Base-by-base conservation (phyloP, 2,329 filamentous ascomycete species). In the Curvularia spicifera region DNA sequence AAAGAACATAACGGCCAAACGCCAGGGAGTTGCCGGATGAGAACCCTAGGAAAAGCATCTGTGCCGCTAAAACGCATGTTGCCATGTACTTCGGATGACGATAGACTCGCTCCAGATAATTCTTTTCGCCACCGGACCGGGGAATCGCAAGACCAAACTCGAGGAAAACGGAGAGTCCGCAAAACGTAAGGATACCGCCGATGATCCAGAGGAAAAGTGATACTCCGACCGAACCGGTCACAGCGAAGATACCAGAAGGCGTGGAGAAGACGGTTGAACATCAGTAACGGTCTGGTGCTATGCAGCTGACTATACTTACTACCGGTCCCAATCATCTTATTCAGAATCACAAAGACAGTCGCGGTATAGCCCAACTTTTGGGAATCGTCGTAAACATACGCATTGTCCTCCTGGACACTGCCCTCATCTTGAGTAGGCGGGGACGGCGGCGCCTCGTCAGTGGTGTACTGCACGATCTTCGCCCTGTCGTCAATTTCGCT, bases 31-130 rank as follows among this genome's bases (percentile, higher is more conserved):
- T 87, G 1, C 73, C 84, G 0, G 85, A 83, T 0, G 85, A 86
- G 68, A 87, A 87, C 0, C 85, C 85, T 1, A 88, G 81, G 0
- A 87, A 76, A 45, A 88, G 79, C 83, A 87, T 86, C 71, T 87
- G 85, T 1, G 85, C 78, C 3, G 85, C 85, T 33, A 88, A 78
- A 1, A 88, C 80, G 60, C 84, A 85, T 0, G 85, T 86, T 0
- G 85, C 82, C 1, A 89, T 72, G 71, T 87, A 86, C 56, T 81
- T 82, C 0, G 86, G 86, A 22, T 78, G 81, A 2, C 80, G 80
- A 74, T 87, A 88, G 15, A 86, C 83, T n/a, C 83, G 80, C 67
- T 89, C 86, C 13, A 89, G 83, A 68, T 89, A 89, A 71, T 87
- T 86, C 79, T 89, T 89, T 62, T 88, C 86, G 20, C 87, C 87